Conservation (phyloP, 768 basidiomycete species). For the Mycena kentingensis region DNA sequence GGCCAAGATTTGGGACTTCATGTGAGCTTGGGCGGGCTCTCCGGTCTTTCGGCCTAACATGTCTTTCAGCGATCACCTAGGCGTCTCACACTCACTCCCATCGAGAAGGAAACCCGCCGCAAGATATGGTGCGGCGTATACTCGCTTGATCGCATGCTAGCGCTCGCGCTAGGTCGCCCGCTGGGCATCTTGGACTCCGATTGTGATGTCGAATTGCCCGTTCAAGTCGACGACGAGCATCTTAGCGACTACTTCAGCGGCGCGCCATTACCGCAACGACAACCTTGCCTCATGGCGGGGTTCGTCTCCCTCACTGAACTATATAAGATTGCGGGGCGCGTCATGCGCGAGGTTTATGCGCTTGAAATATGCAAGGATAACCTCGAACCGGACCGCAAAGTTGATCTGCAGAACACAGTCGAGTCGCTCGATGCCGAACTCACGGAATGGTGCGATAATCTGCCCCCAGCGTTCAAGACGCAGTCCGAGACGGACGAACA, state of each 20-base stretch:
- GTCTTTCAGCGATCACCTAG: constrained; percentile 74
- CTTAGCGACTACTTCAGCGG: constrained; percentile 74
- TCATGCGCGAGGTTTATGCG: constrained; percentile 81
- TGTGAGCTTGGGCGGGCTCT: constrained; percentile 50
- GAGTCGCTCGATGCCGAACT: constrained; percentile 78
- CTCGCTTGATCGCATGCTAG: constrained; percentile 88
- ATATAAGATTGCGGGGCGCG: constrained; percentile 83
- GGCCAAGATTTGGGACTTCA: constrained; percentile 92
- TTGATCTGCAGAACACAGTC: constrained; percentile 75
- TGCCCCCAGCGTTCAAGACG: constrained; percentile 76
- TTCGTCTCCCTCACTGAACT: constrained; percentile 73
- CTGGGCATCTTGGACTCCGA: constrained; percentile 88
- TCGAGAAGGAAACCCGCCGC: constrained; percentile 86
- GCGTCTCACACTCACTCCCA: constrained; percentile 63
- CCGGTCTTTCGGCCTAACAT: constrained; percentile 12
- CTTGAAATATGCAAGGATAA: constrained; percentile 76
- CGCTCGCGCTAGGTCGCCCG: constrained; percentile 85
- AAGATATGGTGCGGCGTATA: constrained; percentile 97
- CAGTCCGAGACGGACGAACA: constrained; percentile 74
- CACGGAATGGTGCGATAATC: constrained; percentile 79
- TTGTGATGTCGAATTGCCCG: constrained; percentile 86
- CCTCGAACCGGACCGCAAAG: constrained; percentile 71
- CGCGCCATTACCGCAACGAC: constrained; percentile 53
- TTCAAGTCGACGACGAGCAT: constrained; percentile 80
- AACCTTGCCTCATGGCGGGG: constrained; percentile 78